A percentile compares a stretch with the other conserved stretches of the same genome.
phyloP scores from a whole-genome alignment of 2,329 filamentous ascomycete genomes.

The Apiospora arundinis region DNA sequence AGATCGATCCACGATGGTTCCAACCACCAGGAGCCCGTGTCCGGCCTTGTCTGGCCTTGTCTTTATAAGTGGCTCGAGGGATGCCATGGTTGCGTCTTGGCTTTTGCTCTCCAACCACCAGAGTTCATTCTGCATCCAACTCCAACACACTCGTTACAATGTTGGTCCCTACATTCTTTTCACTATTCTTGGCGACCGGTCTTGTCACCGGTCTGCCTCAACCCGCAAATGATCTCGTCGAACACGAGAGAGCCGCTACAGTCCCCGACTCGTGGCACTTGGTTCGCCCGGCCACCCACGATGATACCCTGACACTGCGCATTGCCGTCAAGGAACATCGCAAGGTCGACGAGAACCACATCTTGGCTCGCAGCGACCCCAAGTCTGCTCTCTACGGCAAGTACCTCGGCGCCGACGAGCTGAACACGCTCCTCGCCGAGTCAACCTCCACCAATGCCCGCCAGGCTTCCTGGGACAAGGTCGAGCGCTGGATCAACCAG shows the following conservation, averaged over 20 bases:
- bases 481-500: constrained; percentile 10
- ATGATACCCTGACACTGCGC: constrained; percentile 15
- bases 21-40: not conserved
- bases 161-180: constrained; percentile 8
- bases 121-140: not conserved
- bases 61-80: not conserved
- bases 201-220: constrained; percentile 1
- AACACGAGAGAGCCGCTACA: not conserved
- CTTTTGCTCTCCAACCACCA: not conserved
- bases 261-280: not conserved
- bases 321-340: constrained; percentile 19
- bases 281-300: not conserved
- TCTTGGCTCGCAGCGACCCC: constrained; percentile 17
- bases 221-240: not conserved
- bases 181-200: not conserved
- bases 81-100: not conserved
- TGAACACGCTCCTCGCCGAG: not conserved
- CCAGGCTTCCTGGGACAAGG: constrained; percentile 12
- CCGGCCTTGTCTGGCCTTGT: not conserved
- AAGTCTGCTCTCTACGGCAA: not conserved
- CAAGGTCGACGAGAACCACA: constrained; percentile 4
- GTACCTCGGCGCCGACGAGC: not conserved
- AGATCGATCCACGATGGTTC: constrained; percentile 8
- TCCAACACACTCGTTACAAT: not conserved
- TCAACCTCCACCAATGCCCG: constrained; percentile 1